Base-by-base conservation (phyloP, 1,284 basidiomycete species). In the Neolentinus lepideus region DNA sequence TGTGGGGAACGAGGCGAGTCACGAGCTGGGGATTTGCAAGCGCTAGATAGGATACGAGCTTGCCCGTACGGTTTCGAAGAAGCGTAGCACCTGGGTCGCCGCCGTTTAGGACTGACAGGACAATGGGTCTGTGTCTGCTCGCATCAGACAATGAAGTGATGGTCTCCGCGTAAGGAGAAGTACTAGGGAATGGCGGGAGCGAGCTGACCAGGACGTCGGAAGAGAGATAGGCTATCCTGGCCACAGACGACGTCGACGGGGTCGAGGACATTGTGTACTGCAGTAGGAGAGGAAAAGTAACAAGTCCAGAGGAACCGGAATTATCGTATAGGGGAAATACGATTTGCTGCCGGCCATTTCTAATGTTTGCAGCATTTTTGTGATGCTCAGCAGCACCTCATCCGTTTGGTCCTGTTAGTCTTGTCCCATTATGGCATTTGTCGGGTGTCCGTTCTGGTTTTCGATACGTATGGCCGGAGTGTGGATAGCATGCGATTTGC, bases 151-250 rank as follows among this genome's bases (percentile, higher is more conserved):
- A 35, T 4, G 33, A n/a, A 14, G 3, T 24, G 31, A 48, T 10
- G 36, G 25, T 31, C 19, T 56, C 53, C 55, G 63, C 60, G 62
- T 78, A 79, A 6, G 61, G 61, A 1, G 77, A 77, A 19, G 61
- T 60, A 1, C 58, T 59, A 8, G 71, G 62, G 19, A 67, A 61
- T 4, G 73, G 62, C 2, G 80, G 75, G 48, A 77, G 75, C 0
- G 80, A 77, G 63, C 87, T 76, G 54, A 91, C 69, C 19, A 90
- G 61, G 51, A 79, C 70, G 65, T 88, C 86, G 10, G 88, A 88
- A 26, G 83, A 74, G 35, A 88, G 71, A 67, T 78, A 84, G 16
- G 85, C 86, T 59, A 91, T 77, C 27, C 86, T 82, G 52, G 84
- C 77, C 53, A 90, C 88, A 2, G 77, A 63, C 8, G 64, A 57